Conservation (phyloP, 768 basidiomycete genomes). For the Lanmaoa rubissima region DNA sequence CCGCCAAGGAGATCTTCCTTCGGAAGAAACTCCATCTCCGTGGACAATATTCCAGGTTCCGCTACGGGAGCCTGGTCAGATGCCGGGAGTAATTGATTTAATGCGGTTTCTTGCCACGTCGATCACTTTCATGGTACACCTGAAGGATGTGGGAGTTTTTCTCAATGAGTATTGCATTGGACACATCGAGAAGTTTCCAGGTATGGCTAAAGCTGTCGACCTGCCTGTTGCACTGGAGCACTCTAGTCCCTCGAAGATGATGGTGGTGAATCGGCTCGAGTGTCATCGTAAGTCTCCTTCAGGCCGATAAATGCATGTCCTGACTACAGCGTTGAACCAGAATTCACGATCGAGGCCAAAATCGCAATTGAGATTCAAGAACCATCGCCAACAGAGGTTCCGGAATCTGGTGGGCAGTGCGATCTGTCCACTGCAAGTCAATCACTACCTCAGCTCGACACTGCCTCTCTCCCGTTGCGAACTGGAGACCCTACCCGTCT, state of each 20-base stretch:
- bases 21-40: constrained; percentile 61
- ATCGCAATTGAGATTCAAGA: background rate
- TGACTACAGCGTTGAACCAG: constrained; percentile 29
- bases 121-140: constrained; percentile 84
- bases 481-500: background rate
- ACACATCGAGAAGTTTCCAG: constrained; percentile 49
- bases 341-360: constrained; percentile 73
- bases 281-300: constrained; percentile 30
- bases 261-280: constrained; percentile 50
- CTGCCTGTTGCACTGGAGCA: constrained; percentile 54
- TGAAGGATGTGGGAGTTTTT: constrained; percentile 72
- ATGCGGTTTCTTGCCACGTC: constrained; percentile 85
- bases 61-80: constrained; percentile 70
- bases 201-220: constrained; percentile 44
- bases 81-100: constrained; percentile 79
- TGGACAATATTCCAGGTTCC: constrained; percentile 58
- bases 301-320: background rate
- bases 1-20: constrained; percentile 59
- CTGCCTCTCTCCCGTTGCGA: background rate
- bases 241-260: constrained; percentile 52
- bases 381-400: background rate
- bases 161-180: constrained; percentile 72
- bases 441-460: background rate
- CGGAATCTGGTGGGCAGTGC: background rate
- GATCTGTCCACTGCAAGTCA: background rate